These are phyloP conservation scores for Cyberlindnera maclurae DNA, from an alignment of 805 yeast genomes.

Conservation along the genomic window DNA sequence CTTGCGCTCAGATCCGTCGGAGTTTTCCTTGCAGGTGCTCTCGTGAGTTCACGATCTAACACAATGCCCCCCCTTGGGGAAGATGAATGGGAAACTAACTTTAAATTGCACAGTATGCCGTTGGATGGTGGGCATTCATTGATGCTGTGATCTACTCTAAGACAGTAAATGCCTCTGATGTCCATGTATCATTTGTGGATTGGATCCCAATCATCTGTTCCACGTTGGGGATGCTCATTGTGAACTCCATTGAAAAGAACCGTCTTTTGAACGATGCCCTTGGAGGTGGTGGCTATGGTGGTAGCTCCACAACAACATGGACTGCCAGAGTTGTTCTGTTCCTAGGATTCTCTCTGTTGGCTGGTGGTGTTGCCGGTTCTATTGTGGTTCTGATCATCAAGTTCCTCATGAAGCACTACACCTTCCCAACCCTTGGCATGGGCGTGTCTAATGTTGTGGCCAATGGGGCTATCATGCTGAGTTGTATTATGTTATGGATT, in stretches of 20 bases:
- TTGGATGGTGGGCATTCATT: slow-evolving; percentile 83
- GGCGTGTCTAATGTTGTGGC: slow-evolving; percentile 84
- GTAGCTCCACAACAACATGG: slow-evolving; percentile 62
- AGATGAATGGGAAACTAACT: slow-evolving; percentile 13
- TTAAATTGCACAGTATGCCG: slow-evolving; percentile 40
- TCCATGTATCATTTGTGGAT: slow-evolving; percentile 86
- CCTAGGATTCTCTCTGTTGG: slow-evolving; percentile 85
- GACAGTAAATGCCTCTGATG: slow-evolving; percentile 75
- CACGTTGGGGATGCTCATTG: slow-evolving; percentile 79
- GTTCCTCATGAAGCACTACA: slow-evolving; percentile 69
- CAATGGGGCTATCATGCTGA: slow-evolving; percentile 73
- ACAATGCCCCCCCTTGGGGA: background rate
- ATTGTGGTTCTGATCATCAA: slow-evolving; percentile 82
- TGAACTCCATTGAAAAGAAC: slow-evolving; percentile 39
- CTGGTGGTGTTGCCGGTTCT: slow-evolving; percentile 92
- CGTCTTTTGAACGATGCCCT: slow-evolving; percentile 30
- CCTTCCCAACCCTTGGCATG: slow-evolving; percentile 89
- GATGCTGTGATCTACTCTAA: slow-evolving; percentile 86
- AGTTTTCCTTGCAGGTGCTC: slow-evolving; percentile 68
- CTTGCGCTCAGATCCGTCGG: slow-evolving; percentile 64
- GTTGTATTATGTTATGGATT: slow-evolving; percentile 87
- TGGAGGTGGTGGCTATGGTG: slow-evolving; percentile 29
- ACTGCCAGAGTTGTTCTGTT: slow-evolving; percentile 88
- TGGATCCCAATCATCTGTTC: slow-evolving; percentile 94
- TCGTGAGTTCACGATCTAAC: slow-evolving; percentile 21